Base-by-base conservation (phyloP, 106 monocot genomes). In the Xerophyta viscosa region DNA sequence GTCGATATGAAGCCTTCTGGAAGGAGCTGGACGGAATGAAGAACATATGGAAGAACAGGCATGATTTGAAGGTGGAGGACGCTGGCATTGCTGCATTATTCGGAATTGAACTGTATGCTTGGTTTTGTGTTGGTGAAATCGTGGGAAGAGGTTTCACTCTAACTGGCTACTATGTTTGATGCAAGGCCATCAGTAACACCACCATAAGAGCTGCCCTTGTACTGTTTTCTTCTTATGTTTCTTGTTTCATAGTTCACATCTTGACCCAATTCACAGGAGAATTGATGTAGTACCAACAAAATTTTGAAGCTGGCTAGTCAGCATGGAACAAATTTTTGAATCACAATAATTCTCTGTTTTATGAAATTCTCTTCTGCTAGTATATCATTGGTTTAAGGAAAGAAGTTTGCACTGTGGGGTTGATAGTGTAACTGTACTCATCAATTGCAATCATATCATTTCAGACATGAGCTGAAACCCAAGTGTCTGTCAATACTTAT, bases 31-130 rank as follows among this genome's bases (percentile, higher is more conserved):
- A 53, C 18, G 27, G 29, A 14, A 9, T 53, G 52, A 53, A 53
- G 18, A 15, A 30, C 15, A 53, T 53, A 5, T 53, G 52, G 52
- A 53, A 17, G 52, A 53, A 53, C n/a, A 53, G 52, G 52, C 52
- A 53, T 10, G 52, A 53, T 3, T 28, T 53, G 29, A 53, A 29
- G 52, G 52, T 53, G 9, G 52, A 53, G 52, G 52, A 53, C 29
- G 52, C 52, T 53, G 52, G 52, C 6, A 53, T 53, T 17, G 52
- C 29, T 22, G 52, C 52, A 8, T 26, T 53, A 3, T 53, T 53
- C n/a, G 52, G 52, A 1, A 28, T 53, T 31, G 52, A 53, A 23
- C 23, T 28, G 3, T 53, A 29, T 31, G 52, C 52, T 4, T 53
- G 52, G 48, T 48, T 48, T 21, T 48, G 48, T 24, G 7, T 48